Percentiles rank a stretch among this genome's conserved stretches.
These are phyloP conservation scores for Dillenia suffruticosa DNA, from an alignment of 164 flowering plant species.

Conservation along the genomic window DNA sequence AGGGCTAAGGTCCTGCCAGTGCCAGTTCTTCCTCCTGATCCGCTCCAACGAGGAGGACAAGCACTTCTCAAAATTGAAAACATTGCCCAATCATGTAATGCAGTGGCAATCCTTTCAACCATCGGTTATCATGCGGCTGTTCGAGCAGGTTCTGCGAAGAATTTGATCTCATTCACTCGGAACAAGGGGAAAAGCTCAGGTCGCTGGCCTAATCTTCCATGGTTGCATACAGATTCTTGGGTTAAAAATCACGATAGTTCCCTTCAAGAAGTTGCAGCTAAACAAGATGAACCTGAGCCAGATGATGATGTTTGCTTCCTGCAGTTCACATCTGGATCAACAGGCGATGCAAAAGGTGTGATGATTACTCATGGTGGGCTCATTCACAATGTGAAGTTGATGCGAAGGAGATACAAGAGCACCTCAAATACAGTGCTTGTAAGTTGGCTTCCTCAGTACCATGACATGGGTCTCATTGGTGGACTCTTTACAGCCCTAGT, in stretches of 20 bases:
- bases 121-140: constrained; percentile 57
- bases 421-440: constrained; percentile 65
- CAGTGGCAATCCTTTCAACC: constrained; percentile 71
- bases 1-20: constrained; percentile 71
- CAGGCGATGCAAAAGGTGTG: constrained; percentile 87
- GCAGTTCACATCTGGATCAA: constrained; percentile 84
- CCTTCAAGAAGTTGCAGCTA: constrained; percentile 6
- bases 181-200: constrained; percentile 35
- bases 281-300: constrained; percentile 34
- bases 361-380: constrained; percentile 85
- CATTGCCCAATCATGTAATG: constrained; percentile 59
- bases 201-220: constrained; percentile 76
- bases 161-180: constrained; percentile 28
- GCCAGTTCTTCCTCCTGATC: constrained; percentile 83
- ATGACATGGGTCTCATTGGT: constrained; percentile 86
- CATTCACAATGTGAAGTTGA: constrained; percentile 74
- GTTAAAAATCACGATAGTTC: constrained; percentile 33
- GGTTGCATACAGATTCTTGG: constrained; percentile 80
- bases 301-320: constrained; percentile 59
- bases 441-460: constrained; percentile 93
- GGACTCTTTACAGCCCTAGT: constrained; percentile 75
- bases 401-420: constrained; percentile 62
- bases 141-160: constrained; percentile 54
- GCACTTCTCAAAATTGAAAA: constrained; percentile 71
- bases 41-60: constrained; percentile 75